Evolutionary conservation across 1,284 basidiomycete genomes (phyloP).

Genomic region (Moniliella sp.): DNA sequence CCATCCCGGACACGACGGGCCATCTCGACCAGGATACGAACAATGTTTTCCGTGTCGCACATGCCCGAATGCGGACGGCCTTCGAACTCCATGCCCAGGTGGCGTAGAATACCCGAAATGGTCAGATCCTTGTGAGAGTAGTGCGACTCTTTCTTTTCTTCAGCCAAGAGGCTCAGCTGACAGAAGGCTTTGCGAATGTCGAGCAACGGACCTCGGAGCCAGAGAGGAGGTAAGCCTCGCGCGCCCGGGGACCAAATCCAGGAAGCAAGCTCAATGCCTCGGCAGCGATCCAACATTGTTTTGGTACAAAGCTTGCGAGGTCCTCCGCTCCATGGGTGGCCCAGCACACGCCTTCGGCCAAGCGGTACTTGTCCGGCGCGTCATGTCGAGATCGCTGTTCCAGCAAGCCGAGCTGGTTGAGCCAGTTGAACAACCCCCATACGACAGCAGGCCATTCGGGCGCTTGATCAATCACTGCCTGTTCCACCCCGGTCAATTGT

Average conservation of each 20-base stretch:
- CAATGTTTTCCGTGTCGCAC: neutral
- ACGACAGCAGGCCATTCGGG: no score
- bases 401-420: no score
- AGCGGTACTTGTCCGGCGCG: no score
- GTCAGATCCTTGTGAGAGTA: neutral
- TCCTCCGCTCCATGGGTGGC: neutral
- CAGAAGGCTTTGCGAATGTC: neutral
- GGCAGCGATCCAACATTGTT: neutral
- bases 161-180: neutral
- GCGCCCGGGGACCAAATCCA: neutral
- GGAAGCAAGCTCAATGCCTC: neutral
- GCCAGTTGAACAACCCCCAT: no score
- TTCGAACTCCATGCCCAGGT: neutral
- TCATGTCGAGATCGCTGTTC: no score
- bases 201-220: neutral
- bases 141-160: neutral
- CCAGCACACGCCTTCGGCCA: neutral
- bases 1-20: neutral
- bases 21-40: neutral
- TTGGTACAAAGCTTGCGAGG: neutral
- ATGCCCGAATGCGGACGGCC: neutral
- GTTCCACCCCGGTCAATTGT: constrained; percentile 71
- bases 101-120: neutral
- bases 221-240: neutral
- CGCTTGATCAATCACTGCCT: no score